phyloP scores from a whole-genome alignment of 2,329 filamentous ascomycete genomes.

The Neonectria faginata region DNA sequence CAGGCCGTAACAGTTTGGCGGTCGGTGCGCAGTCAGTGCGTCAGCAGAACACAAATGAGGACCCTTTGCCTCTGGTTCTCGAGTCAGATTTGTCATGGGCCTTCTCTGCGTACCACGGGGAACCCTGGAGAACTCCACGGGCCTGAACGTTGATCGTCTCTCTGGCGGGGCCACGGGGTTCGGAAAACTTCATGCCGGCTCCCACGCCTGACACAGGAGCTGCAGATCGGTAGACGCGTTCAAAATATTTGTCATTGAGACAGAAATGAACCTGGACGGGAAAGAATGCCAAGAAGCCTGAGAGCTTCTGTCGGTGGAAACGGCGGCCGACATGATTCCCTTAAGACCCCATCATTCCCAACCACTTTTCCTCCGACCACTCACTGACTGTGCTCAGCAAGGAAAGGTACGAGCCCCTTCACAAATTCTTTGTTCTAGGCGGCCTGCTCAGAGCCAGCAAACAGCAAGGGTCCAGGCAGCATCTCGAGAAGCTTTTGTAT shows the following conservation, averaged over 20 bases:
- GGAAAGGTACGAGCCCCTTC: too few species aligned
- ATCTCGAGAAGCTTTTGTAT: too few species aligned
- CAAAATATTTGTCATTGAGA: neutral
- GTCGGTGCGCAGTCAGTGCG: neutral
- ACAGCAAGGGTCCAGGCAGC: too few species aligned
- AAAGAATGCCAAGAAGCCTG: neutral
- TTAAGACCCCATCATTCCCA: too few species aligned
- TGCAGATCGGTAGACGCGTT: neutral
- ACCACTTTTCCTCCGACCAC: too few species aligned
- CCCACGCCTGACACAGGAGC: constrained; percentile 12
- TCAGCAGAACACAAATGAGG: neutral
- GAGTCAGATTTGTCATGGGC: neutral
- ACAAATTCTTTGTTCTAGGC: too few species aligned
- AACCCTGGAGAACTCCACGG: constrained; percentile 1
- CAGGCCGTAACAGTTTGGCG: neutral
- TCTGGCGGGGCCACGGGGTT: constrained; percentile 14
- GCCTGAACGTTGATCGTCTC: constrained; percentile 10
- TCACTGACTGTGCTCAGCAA: too few species aligned
- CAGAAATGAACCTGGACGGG: neutral
- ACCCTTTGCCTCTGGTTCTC: neutral
- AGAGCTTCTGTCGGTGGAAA: neutral
- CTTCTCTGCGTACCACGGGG: too few species aligned
- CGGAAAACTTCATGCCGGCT: constrained; percentile 21
- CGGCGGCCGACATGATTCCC: neutral
- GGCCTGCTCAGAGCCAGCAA: too few species aligned